Evolutionary conservation across 495 filamentous ascomycete species (phyloP), one percentile per base, ranked within the genome.

Genomic region (Talaromyces borbonicus): DNA sequence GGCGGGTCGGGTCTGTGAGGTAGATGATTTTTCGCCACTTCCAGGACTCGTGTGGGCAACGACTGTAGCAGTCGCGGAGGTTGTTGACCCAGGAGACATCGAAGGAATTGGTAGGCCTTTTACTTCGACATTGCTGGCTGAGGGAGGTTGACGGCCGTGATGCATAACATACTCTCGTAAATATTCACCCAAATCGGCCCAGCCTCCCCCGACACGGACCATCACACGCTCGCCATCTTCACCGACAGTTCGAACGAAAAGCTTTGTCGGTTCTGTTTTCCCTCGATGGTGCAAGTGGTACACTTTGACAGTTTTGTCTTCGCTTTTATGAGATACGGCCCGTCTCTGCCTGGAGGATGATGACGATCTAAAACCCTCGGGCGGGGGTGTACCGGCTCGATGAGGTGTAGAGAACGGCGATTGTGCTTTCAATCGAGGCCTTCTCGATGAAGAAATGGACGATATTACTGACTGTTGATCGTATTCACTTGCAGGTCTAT

Each of bases 191-290:
- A 98, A 68, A 58, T 98, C 92, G 11, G 88, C 85, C 92, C 92
- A 98, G 27, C 92, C 92, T 48, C 92, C 92, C 12, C 92, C 92
- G 16, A 97, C 87, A 46, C 92, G 83, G 7, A 96, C 93, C 89
- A 98, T 96, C 35, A 97, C 89, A 22, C 92, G 79, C 60, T 95
- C 87, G n/a, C 84, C 83, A 23, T 78, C 72, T 59, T 93, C 87
- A 27, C 92, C 92, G 1, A 98, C 88, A 11, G 87, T 79, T 1
- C 92, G 83, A 20, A 97, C 87, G 56, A 90, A 92, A 1, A 98
- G 75, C 60, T 95, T 96, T 51, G 92, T 89, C 0, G 92, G 92
- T 20, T 83, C 74, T 48, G 88, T 78, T 35, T 85, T 85, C 5
- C 82, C 85, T 31, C 78, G 74, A 26, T 88, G 82, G n/a, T 86